Percentiles rank a stretch among this genome's conserved stretches.
Evolutionary conservation across 495 filamentous ascomycete species (phyloP).

Genomic region (Hyaloscypha finlandica): DNA sequence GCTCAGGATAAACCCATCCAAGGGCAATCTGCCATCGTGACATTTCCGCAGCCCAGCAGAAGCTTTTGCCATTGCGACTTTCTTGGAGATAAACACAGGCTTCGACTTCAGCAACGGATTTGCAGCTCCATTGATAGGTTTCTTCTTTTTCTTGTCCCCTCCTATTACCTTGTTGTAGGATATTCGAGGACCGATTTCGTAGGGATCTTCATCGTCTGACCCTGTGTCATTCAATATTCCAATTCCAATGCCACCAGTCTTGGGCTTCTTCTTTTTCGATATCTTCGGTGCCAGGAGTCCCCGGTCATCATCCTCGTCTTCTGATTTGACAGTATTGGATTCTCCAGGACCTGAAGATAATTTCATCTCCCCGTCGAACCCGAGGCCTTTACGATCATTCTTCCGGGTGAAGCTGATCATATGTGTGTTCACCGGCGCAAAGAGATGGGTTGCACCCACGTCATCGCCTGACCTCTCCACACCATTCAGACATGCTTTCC

Average conservation of each 20-base stretch:
- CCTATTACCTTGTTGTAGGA: constrained; percentile 87
- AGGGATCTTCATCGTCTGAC: constrained; percentile 97
- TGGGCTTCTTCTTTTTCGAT: constrained; percentile 49
- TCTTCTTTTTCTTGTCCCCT: constrained; percentile 81
- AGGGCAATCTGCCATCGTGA: constrained; percentile 82
- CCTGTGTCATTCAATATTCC: constrained; percentile 92
- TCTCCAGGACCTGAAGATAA: constrained; percentile 40
- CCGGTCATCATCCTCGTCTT: constrained; percentile 51
- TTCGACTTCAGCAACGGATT: constrained; percentile 70
- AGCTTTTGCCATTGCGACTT: constrained; percentile 56
- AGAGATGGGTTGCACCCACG: constrained; percentile 62
- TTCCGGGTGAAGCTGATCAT: constrained; percentile 79
- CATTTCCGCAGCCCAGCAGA: constrained; percentile 70
- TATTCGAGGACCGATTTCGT: constrained; percentile 87
- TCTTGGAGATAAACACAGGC: constrained; percentile 80
- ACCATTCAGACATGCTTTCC: constrained; percentile 67
- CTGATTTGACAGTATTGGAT: constrained; percentile 45
- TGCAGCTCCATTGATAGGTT: constrained; percentile 42
- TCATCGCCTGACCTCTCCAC: constrained; percentile 35
- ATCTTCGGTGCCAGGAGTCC: constrained; percentile 31
- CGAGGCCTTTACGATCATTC: constrained; percentile 78
- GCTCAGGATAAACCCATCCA: constrained; percentile 84
- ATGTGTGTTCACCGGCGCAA: constrained; percentile 82
- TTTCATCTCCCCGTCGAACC: constrained; percentile 68
- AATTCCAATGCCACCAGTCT: constrained; percentile 75